phyloP scores from a whole-genome alignment of 306 rosid species.

The Calophaca sinica region DNA sequence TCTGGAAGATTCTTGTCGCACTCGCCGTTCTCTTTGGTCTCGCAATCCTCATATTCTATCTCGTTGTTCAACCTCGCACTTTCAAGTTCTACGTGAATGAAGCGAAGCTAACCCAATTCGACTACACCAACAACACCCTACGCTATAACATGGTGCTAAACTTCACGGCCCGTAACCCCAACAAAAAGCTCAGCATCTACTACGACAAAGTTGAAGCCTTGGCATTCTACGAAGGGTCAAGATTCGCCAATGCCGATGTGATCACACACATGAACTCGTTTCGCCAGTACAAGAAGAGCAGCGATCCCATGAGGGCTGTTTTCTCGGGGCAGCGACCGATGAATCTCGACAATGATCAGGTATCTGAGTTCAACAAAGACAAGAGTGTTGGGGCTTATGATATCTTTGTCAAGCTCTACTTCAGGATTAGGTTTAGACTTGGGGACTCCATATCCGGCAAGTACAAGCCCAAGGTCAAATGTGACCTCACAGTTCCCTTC shows the following conservation, averaged over 20 bases:
- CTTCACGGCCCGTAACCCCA: slow-evolving; percentile 60
- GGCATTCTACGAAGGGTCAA: slow-evolving; percentile 45
- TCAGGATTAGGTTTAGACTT: slow-evolving; percentile 60
- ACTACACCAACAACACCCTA: slow-evolving; percentile 53
- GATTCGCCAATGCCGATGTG: slow-evolving; percentile 35
- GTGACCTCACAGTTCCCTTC: slow-evolving; percentile 61
- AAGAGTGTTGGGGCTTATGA: slow-evolving; percentile 45
- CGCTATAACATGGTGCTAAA: slow-evolving; percentile 50
- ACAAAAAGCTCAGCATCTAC: slow-evolving; percentile 54
- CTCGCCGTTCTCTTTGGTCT: slow-evolving; percentile 51
- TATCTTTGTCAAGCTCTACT: slow-evolving; percentile 65
- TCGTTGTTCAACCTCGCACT: slow-evolving; percentile 62
- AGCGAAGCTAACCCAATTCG: slow-evolving; percentile 61
- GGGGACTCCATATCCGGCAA: slow-evolving; percentile 41
- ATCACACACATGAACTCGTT: slow-evolving; percentile 52
- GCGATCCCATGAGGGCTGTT: slow-evolving; percentile 39
- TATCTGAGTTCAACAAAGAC: slow-evolving; percentile 47
- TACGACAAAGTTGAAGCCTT: slow-evolving; percentile 52
- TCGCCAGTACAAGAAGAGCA: slow-evolving; percentile 55
- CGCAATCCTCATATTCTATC: slow-evolving; percentile 63
- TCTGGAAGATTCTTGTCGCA: slow-evolving; percentile 61
- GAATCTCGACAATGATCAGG: background rate
- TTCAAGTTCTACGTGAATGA: slow-evolving; percentile 62
- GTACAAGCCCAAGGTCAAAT: slow-evolving; percentile 61
- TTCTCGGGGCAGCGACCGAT: slow-evolving; percentile 53